These are phyloP conservation scores for Erodium trifolium DNA, from an alignment of 441 rosid species.

Conservation along the genomic window DNA sequence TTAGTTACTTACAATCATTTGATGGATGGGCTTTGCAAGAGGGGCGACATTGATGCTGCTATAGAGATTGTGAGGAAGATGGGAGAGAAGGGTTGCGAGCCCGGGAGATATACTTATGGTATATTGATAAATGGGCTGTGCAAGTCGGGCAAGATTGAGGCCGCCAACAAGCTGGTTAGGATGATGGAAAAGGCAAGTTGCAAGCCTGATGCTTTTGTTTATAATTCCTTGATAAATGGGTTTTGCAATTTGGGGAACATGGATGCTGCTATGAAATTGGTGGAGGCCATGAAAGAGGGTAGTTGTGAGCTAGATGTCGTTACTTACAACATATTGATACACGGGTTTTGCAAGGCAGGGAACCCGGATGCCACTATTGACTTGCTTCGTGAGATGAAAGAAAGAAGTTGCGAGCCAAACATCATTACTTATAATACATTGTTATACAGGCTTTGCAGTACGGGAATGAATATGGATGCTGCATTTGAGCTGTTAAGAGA, in stretches of 20 bases:
- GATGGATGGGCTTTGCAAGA: slow-evolving; percentile 2
- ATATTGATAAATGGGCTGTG: neutral
- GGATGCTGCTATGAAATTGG: neutral
- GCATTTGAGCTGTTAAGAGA: neutral
- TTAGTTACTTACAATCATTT: neutral
- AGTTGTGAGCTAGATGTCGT: neutral
- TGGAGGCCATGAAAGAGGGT: neutral
- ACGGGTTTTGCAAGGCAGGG: slow-evolving; percentile 1
- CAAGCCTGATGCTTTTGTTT: neutral
- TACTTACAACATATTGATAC: neutral
- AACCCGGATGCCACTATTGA: neutral
- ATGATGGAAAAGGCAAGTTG: slow-evolving; percentile 1
- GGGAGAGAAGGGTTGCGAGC: neutral
- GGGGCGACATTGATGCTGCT: neutral
- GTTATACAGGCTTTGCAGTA: neutral
- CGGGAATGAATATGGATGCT: neutral
- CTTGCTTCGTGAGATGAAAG: neutral
- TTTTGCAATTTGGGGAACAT: neutral
- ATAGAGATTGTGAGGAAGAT: neutral
- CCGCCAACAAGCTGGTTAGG: neutral
- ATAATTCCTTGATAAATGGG: neutral
- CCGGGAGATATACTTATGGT: neutral
- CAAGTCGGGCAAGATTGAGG: neutral
- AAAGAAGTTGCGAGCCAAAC: neutral
- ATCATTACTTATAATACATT: neutral